A percentile compares a stretch with the other conserved stretches of the same genome.
Evolutionary conservation across 139 green algal species (phyloP).

Genomic region (Tetraselmis striata): DNA sequence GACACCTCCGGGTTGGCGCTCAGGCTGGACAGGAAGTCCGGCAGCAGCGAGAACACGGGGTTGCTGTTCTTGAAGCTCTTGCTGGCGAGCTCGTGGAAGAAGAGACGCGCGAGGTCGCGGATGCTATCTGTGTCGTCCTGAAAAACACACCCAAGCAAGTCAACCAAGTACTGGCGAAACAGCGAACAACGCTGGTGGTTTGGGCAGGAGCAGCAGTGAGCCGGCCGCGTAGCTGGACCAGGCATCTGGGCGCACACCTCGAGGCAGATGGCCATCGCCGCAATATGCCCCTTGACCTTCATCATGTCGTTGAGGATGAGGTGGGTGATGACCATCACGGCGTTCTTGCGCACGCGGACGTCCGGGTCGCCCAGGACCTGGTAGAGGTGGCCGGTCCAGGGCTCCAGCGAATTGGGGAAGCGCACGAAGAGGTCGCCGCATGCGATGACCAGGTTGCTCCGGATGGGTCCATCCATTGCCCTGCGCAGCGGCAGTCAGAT

Average conservation of each 20-base stretch:
- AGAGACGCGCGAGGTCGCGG: constrained; percentile 48
- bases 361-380: constrained; percentile 48
- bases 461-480: constrained; percentile 34
- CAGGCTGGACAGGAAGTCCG: constrained; percentile 80
- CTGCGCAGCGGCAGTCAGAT: constrained; percentile 9
- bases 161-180: no score
- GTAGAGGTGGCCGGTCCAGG: constrained; percentile 86
- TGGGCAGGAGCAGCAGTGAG: no score
- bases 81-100: constrained; percentile 76
- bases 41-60: constrained; percentile 90
- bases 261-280: constrained; percentile 69
- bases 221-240: no score
- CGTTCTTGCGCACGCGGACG: constrained; percentile 53
- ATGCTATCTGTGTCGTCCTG: constrained; percentile 52
- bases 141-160: no score
- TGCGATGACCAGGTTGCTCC: constrained; percentile 76
- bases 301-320: constrained; percentile 96
- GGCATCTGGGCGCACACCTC: no score
- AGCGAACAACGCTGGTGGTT: no score
- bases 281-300: constrained; percentile 91
- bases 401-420: constrained; percentile 90
- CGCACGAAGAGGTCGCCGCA: constrained; percentile 84
- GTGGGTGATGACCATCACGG: constrained; percentile 86
- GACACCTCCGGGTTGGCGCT: constrained; percentile 25
- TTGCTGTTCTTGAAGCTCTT: constrained; percentile 64